These are phyloP conservation scores for Phlebiopsis flavidoalba DNA, from an alignment of 768 basidiomycete genomes.

Conservation along the genomic window DNA sequence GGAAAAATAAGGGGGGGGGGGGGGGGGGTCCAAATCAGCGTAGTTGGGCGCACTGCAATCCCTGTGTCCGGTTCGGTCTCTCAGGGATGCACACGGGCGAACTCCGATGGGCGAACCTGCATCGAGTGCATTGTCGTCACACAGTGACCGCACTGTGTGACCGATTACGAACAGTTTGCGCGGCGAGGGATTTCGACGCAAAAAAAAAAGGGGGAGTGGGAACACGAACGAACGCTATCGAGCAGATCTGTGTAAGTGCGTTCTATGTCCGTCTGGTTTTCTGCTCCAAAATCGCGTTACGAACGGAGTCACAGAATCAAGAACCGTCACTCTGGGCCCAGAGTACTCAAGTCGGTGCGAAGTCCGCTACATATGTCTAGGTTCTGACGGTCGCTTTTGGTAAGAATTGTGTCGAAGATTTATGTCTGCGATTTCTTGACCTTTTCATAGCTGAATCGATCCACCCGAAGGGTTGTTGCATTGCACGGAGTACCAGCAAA, in stretches of 20 bases:
- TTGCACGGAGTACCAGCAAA: too few relatives aligned
- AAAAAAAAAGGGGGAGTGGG: too few relatives aligned
- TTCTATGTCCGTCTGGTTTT: conserved; percentile 1
- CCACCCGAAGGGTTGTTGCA: too few relatives aligned
- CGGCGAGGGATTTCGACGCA: background rate
- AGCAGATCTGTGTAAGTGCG: background rate
- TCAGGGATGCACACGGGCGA: too few relatives aligned
- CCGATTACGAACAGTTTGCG: background rate
- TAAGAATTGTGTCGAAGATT: too few relatives aligned
- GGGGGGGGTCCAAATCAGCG: background rate
- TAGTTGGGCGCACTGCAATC: background rate
- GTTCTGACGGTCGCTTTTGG: too few relatives aligned
- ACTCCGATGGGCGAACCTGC: background rate
- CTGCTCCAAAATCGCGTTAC: background rate
- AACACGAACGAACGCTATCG: background rate
- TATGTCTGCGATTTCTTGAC: too few relatives aligned
- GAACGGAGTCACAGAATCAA: background rate
- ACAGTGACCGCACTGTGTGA: background rate
- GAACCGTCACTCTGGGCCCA: background rate
- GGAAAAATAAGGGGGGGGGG: too few relatives aligned
- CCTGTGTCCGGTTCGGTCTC: background rate
- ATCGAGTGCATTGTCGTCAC: background rate
- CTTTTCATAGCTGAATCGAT: too few relatives aligned
- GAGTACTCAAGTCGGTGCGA: background rate
- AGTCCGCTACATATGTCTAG: too few relatives aligned